Conservation (phyloP, 192 early-diverging fungal species). For the Coemansia sp. region DNA sequence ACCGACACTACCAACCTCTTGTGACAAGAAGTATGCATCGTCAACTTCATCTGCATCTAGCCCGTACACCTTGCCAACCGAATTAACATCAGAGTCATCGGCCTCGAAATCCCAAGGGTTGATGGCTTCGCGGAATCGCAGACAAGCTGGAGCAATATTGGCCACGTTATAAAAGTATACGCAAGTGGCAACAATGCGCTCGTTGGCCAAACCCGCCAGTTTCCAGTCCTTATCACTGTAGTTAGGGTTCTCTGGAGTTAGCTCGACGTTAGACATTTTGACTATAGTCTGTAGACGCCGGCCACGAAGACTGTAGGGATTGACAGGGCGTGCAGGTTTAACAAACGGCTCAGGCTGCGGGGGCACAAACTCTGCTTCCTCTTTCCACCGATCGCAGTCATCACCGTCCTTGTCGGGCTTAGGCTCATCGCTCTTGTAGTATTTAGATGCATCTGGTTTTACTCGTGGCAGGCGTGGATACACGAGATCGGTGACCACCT, state of each 20-base stretch:
- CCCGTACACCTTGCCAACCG: conserved; percentile 4
- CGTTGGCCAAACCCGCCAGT: conserved; percentile 70
- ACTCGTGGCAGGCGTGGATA: conserved; percentile 1
- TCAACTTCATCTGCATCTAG: conserved; percentile 41
- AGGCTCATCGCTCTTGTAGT: neutral
- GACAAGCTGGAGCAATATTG: conserved; percentile 64
- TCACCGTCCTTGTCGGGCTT: neutral
- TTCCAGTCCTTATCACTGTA: conserved; percentile 66
- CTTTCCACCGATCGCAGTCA: neutral
- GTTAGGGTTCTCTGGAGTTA: conserved; percentile 64
- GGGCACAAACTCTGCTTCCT: conserved; percentile 13
- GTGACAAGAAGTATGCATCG: conserved; percentile 12
- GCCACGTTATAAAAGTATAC: conserved; percentile 70
- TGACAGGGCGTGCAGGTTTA: conserved; percentile 17
- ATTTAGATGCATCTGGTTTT: neutral
- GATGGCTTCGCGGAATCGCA: conserved; percentile 57
- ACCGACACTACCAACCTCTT: conserved; percentile 52
- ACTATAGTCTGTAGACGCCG: conserved; percentile 66
- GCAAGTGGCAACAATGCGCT: conserved; percentile 72
- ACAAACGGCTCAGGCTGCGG: conserved; percentile 46
- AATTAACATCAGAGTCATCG: neutral
- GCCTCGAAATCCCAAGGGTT: neutral
- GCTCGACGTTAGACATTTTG: conserved; percentile 67
- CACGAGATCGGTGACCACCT: conserved; percentile 24
- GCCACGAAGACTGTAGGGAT: conserved; percentile 35